These are phyloP conservation scores for Trichoderma gracile DNA, from an alignment of 2,329 filamentous ascomycete species.

Conservation along the genomic window DNA sequence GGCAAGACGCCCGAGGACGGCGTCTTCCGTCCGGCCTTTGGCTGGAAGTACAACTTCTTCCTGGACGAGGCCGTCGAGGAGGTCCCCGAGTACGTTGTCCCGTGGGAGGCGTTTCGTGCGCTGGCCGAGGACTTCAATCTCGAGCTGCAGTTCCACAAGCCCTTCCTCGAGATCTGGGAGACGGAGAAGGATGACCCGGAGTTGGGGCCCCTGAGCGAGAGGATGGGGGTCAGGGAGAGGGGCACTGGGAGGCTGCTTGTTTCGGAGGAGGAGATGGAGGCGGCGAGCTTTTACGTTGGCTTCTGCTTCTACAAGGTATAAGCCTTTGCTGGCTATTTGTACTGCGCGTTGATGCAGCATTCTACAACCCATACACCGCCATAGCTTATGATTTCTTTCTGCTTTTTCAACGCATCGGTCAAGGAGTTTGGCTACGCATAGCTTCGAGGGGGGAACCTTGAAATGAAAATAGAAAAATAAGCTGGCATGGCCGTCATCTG, in stretches of 20 bases:
- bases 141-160: slow-evolving; percentile 89
- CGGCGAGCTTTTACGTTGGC: slow-evolving; percentile 85
- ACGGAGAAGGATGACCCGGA: slow-evolving; percentile 83
- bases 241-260: slow-evolving; percentile 68
- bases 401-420: no score
- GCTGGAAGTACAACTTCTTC: slow-evolving; percentile 98
- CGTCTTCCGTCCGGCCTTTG: slow-evolving; percentile 89
- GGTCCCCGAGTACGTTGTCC: slow-evolving; percentile 95
- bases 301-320: slow-evolving; percentile 98
- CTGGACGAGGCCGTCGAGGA: slow-evolving; percentile 94
- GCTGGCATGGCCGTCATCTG: not conserved
- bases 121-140: slow-evolving; percentile 96
- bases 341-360: not conserved
- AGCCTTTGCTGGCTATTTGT: slow-evolving; percentile 28
- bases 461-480: no score
- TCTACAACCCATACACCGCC: no score
- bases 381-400: not conserved
- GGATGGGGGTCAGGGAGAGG: slow-evolving; percentile 88
- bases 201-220: slow-evolving; percentile 81
- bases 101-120: slow-evolving; percentile 95
- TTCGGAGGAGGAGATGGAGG: slow-evolving; percentile 86
- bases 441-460: no score
- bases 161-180: slow-evolving; percentile 88
- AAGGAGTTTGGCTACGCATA: no score
- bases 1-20: slow-evolving; percentile 81